Evolutionary conservation across 1,139 yeast species (phyloP).

Genomic region (Geotrichum histeridarum): DNA sequence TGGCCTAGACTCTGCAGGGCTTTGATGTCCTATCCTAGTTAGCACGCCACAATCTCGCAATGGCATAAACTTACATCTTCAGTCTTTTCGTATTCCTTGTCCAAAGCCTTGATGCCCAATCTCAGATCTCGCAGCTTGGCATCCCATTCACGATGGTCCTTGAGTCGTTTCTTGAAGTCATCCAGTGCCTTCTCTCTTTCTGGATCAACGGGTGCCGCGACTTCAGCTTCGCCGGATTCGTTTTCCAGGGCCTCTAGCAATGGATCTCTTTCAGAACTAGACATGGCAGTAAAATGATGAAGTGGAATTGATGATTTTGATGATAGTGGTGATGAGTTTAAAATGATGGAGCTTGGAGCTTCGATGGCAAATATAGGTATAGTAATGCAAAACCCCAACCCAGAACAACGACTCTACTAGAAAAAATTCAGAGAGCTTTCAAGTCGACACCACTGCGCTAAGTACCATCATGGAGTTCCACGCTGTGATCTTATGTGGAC

Average conservation of each 20-base stretch:
- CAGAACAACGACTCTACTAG: background rate
- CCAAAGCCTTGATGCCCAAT: conserved; percentile 75
- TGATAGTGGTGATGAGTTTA: background rate
- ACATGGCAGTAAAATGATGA: conserved; percentile 3
- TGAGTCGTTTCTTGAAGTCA: conserved; percentile 76
- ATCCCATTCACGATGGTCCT: conserved; percentile 95
- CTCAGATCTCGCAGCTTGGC: conserved; percentile 83
- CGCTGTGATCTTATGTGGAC: conserved; percentile 85
- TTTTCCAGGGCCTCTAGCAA: conserved; percentile 33
- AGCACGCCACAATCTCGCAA: background rate
- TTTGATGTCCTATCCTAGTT: conserved; percentile 57
- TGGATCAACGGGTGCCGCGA: conserved; percentile 44
- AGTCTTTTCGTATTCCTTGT: conserved; percentile 81
- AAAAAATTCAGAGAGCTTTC: conserved; percentile 1
- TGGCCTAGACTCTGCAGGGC: conserved; percentile 98
- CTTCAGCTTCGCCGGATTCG: conserved; percentile 25
- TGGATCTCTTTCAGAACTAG: conserved; percentile 31
- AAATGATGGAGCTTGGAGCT: background rate
- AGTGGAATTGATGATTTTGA: background rate
- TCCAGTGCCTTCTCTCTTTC: conserved; percentile 77
- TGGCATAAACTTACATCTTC: conserved; percentile 50
- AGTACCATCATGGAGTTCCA: conserved; percentile 69
- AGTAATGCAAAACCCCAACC: background rate
- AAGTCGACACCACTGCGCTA: background rate
- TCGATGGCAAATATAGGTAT: background rate